Evolutionary conservation across 1,139 yeast genomes (phyloP), one percentile per base, ranked within the genome.

Genomic region (Debaryomyces fabryi): DNA sequence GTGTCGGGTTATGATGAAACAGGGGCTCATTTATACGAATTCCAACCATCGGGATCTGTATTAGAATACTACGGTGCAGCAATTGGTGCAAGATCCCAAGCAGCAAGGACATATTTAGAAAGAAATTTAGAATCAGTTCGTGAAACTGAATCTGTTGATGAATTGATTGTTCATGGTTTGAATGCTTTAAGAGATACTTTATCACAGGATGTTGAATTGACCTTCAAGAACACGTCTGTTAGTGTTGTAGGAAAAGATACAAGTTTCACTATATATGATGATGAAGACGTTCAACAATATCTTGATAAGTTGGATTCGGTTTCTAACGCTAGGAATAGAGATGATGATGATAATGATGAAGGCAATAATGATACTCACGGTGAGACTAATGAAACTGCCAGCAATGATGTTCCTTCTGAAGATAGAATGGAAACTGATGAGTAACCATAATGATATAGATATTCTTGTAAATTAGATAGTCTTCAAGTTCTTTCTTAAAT

Each of bases 1-100:
- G 82, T 93, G 46, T 85, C 90, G n/a, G 99, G 99, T 18, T 82
- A 82, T 64, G 99, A 93, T 67, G 96, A 88, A 64, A 81, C 91
- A 34, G 99, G 99, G 9, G 88, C 98, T 12, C 99, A 93, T 69
- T 75, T 93, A 57, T 86, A 84, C 67, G 99, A 95, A 73, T 95
- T 93, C 71, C 92, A 89, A 65, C 99, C 99, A 18, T 86, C 96
- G 9, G 99, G 99, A 3, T 86, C 95, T 27, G 96, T 88, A 21
- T 77, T 91, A 63, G 98, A 93, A 67, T 88, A 92, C 65, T 82
- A 78, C 58, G 99, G 97, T 36, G 87, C 97, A 9, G 96, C 99
- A 39, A 91, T 93, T 64, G 99, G 99, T 44, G 99, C 99, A 13
- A 82, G 99, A 64, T 91, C 52, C 2, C 99, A 93, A 72, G 98